phyloP scores from a whole-genome alignment of 371 early-diverging fungal species.

The Mucor saturninus region DNA sequence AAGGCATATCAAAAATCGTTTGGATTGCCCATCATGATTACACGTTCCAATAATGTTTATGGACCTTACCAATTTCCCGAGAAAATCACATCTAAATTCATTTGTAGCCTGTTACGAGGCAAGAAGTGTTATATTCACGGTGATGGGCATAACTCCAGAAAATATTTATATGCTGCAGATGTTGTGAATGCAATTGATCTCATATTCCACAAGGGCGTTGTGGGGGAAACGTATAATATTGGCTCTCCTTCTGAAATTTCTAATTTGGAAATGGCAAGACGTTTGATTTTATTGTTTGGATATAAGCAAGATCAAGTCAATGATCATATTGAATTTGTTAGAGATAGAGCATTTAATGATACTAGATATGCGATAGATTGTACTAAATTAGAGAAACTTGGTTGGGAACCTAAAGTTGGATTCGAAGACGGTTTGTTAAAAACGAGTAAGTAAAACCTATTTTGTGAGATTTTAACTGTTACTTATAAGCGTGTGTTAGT shows the following conservation, averaged over 20 bases:
- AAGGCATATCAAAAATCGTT: conserved; percentile 85
- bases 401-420: conserved; percentile 72
- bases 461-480: too few relatives aligned
- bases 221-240: conserved; percentile 87
- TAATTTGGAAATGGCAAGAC: conserved; percentile 72
- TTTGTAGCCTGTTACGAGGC: conserved; percentile 69
- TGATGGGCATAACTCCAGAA: conserved; percentile 77
- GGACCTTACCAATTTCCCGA: conserved; percentile 90
- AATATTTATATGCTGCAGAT: conserved; percentile 82
- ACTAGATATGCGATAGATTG: conserved; percentile 80
- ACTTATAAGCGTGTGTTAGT: conserved; percentile 22
- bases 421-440: conserved; percentile 74
- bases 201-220: conserved; percentile 67
- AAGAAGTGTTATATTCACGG: conserved; percentile 81
- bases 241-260: conserved; percentile 79
- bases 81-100: conserved; percentile 88
- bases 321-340: conserved; percentile 69
- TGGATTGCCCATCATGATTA: conserved; percentile 81
- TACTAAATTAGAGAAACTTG: conserved; percentile 66
- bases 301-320: conserved; percentile 34
- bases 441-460: conserved; percentile 61
- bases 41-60: conserved; percentile 86
- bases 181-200: conserved; percentile 76
- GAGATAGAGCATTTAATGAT: conserved; percentile 86
- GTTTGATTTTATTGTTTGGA: conserved; percentile 63